Evolutionary conservation across 2,329 filamentous ascomycete species (phyloP).

Genomic region (Stachybotrys elegans): DNA sequence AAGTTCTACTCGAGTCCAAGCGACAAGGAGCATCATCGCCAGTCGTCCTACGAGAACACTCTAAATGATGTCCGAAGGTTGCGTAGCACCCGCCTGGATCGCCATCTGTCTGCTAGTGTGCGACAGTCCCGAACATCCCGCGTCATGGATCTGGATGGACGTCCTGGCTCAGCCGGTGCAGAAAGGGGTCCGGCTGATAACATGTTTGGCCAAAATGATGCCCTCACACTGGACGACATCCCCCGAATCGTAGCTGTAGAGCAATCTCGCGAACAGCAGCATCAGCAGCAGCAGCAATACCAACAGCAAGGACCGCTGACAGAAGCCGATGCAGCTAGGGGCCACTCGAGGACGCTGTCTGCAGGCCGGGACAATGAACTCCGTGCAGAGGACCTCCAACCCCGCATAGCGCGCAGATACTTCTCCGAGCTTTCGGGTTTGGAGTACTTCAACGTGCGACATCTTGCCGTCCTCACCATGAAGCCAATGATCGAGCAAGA

Average conservation of each 20-base stretch:
- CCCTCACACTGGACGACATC: conserved; percentile 91
- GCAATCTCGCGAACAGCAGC: conserved; percentile 87
- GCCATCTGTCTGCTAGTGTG: conserved; percentile 88
- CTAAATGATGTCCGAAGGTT: conserved; percentile 91
- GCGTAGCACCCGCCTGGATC: conserved; percentile 88
- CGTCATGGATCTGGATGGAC: conserved; percentile 65
- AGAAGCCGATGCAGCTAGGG: conserved; percentile 21
- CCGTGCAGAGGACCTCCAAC: conserved; percentile 50
- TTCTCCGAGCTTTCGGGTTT: conserved; percentile 94
- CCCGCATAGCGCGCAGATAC: conserved; percentile 66
- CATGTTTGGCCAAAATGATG: conserved; percentile 86
- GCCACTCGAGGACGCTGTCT: conserved; percentile 61
- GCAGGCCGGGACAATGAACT: conserved; percentile 46
- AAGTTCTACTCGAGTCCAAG: conserved; percentile 64
- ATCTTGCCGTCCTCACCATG: conserved; percentile 92
- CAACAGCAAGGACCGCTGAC: conserved; percentile 59
- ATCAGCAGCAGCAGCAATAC: conserved; percentile 48
- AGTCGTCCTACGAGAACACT: conserved; percentile 88
- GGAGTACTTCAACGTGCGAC: conserved; percentile 95
- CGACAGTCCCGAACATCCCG: conserved; percentile 85
- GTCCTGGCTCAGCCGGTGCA: conserved; percentile 68
- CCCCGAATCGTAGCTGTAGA: conserved; percentile 93
- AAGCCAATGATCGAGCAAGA: conserved; percentile 84
- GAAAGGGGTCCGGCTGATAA: conserved; percentile 59
- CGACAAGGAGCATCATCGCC: conserved; percentile 52